These are phyloP conservation scores for Phanerochaete sordida DNA, from an alignment of 768 basidiomycete species.

Conservation along the genomic window DNA sequence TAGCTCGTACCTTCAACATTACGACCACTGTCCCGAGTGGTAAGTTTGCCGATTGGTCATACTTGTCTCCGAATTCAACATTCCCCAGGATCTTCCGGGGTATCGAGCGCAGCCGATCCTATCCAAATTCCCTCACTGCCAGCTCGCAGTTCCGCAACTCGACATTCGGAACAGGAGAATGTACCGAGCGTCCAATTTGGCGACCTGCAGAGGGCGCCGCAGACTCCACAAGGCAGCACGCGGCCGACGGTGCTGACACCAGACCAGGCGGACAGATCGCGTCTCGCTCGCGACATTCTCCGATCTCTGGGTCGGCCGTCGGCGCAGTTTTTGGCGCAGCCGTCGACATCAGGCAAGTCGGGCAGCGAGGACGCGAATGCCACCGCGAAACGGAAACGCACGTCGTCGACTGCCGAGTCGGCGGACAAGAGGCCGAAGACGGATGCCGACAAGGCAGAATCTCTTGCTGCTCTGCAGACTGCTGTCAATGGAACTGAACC, in stretches of 20 bases:
- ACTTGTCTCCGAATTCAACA: no score
- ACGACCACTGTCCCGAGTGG: no score
- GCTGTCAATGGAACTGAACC: not conserved
- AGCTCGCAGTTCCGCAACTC: not conserved
- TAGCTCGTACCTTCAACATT: no score
- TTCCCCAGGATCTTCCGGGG: not conserved
- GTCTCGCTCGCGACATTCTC: constrained; percentile 52
- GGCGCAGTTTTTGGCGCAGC: not conserved
- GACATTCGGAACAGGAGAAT: not conserved
- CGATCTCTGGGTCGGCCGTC: constrained; percentile 40
- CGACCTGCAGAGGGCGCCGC: not conserved
- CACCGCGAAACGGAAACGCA: not conserved
- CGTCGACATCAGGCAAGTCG: not conserved
- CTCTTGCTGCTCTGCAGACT: not conserved
- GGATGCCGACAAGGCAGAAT: not conserved
- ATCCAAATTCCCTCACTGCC: not conserved
- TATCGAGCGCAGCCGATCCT: not conserved
- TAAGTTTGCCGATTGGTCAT: no score
- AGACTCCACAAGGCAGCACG: not conserved
- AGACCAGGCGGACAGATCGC: not conserved
- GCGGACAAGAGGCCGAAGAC: not conserved
- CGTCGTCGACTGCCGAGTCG: not conserved
- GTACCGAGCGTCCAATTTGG: not conserved
- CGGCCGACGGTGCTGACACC: not conserved
- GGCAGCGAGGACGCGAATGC: not conserved